Evolutionary conservation across 768 basidiomycete genomes (phyloP).

Genomic region (Podaxis sp.): DNA sequence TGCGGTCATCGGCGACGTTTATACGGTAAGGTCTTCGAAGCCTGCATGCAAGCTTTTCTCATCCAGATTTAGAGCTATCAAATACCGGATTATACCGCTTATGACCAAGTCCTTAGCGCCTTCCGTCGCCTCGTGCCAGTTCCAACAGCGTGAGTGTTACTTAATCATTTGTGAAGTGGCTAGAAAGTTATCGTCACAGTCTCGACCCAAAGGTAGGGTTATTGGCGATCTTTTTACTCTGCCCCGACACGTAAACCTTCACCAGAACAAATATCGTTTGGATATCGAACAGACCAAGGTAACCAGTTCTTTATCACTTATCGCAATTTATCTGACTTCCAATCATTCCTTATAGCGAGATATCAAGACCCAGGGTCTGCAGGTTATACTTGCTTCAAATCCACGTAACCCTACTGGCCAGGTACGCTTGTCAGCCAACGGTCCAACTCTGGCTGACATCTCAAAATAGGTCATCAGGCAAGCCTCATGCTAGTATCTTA

Average conservation of each 20-base stretch:
- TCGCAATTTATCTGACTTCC: slow-evolving; percentile 27
- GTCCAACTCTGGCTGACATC: neutral
- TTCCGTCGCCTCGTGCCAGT: slow-evolving; percentile 90
- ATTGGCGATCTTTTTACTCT: slow-evolving; percentile 18
- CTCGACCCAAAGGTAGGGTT: slow-evolving; percentile 34
- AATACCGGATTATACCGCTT: slow-evolving; percentile 89
- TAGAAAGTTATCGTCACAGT: slow-evolving; percentile 19
- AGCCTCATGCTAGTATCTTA: slow-evolving; percentile 5
- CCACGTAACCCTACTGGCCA: slow-evolving; percentile 99
- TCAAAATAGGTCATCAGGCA: slow-evolving; percentile 46
- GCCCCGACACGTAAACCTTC: neutral
- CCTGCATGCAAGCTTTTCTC: neutral
- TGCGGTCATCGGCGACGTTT: slow-evolving; percentile 88
- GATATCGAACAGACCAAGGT: slow-evolving; percentile 80
- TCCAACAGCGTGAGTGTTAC: slow-evolving; percentile 67
- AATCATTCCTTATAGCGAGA: slow-evolving; percentile 49
- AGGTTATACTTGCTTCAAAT: slow-evolving; percentile 86
- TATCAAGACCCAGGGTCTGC: slow-evolving; percentile 76
- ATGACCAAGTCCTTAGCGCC: slow-evolving; percentile 77
- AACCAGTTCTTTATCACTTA: slow-evolving; percentile 24
- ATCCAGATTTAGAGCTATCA: slow-evolving; percentile 63
- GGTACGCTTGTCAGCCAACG: slow-evolving; percentile 28
- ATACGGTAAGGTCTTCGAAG: slow-evolving; percentile 46
- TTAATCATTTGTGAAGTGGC: neutral
- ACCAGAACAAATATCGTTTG: slow-evolving; percentile 62